Evolutionary conservation across 139 green algal species (phyloP), one percentile per base, ranked within the genome.

Genomic region (Nannochloris sp.): DNA sequence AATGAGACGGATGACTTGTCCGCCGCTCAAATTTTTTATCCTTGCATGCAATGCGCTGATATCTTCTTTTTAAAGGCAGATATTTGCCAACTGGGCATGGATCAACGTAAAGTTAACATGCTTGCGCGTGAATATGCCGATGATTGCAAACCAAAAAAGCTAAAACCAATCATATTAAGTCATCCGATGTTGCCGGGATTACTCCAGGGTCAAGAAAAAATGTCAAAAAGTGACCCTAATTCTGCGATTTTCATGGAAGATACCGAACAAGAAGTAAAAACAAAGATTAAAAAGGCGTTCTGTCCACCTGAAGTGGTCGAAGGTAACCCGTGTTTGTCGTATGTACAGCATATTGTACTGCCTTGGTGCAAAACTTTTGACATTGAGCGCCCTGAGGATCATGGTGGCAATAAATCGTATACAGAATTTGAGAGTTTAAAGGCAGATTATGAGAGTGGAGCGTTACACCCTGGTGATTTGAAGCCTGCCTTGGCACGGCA

Each of bases 11-110:
- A 97, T 51, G 94, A 99, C 31, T 77, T 99, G 19, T 85, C 70
- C 19, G 90, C 94, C 0, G 86, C 91, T 6, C 94, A 98, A 77
- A 97, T 98, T 65, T 96, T 99, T 77, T 98, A 99, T 79, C 95
- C 94, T 7, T 91, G 87, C 80, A 99, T 99, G 95, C 94, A 97
- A 80, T 93, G 82, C 36, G 91, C 89, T 3, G 90, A 97, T 85
- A 97, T 99, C 77, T 98, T 99, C 86, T 98, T 96, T 86, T 81
- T 98, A 33, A 96, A 96, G 81, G 94, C 92, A 10, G 94, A 99
- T 84, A 98, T 99, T 78, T 98, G 94, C 83, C 94, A 99, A 81
- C 85, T 99, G 61, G 94, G 94, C 57, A 89, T 98, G 85, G 94
- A 98, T 72, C 94, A 99, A 78, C 81, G 94, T 58, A 99, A 99